Base-by-base conservation (phyloP, 2,329 filamentous ascomycete species). In the Sarocladium strictum region DNA sequence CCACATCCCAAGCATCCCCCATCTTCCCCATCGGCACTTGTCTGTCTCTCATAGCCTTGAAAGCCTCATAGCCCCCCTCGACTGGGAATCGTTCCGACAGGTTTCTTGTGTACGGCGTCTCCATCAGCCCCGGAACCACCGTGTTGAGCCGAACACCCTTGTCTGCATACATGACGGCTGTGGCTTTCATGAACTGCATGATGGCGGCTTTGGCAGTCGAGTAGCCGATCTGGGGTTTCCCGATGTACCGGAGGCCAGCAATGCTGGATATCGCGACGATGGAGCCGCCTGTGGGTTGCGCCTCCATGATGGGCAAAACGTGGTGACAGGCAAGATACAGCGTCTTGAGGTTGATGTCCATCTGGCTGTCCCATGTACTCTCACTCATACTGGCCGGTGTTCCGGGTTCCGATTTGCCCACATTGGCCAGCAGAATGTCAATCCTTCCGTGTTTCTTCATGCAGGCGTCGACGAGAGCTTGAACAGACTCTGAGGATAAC, bases 381-480 rank as follows among this genome's bases (percentile, higher is more conserved):
- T 83, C 78, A 0, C 55, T 45, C 69, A 83, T 76, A 0, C 63
- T 66, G 0, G 72, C 78, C 0, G 79, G 75, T 27, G 72, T 71
- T 0, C 79, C 79, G 0, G 73, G 74, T 56, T 83, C 79, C 0
- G 75, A 79, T 53, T 74, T 74, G 2, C 82, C 83, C 2, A 84
- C 81, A 53, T 84, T 84, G 58, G 83, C 83, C 15, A 86, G 63
- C 0, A 85, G 66, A 21, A 85, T 78, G 58, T 85, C 82, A 53
- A 84, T 77, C 5, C 77, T 72, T 9, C 79, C 79, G 57, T 83
- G 74, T 37, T 74, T 76, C 0, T 68, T 62, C 17, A 81, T 61
- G 43, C 79, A 83, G 0, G 73, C 72, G 32, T 79, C 73, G 3
- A 85, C 74, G 0, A 84, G 72, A 0, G 64, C 63, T 57, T 79